These are phyloP conservation scores for Plasmodium adleri DNA, from an alignment of 169 alveolate species.

Conservation along the genomic window DNA sequence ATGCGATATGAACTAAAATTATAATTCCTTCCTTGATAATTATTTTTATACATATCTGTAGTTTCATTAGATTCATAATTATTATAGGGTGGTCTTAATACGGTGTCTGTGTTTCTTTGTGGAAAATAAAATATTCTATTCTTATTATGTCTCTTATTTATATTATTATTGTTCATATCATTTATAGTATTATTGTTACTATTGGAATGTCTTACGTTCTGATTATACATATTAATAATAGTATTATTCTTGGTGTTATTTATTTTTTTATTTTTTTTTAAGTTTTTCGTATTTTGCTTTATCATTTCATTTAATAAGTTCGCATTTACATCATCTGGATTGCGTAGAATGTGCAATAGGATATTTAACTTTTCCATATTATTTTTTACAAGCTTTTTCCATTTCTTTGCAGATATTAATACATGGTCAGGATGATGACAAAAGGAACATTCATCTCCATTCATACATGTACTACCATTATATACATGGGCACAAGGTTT, in stretches of 20 bases:
- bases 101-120: constrained; percentile 21
- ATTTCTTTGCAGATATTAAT: constrained; percentile 73
- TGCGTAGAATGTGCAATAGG: constrained; percentile 65
- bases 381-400: constrained; percentile 76
- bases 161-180: constrained; percentile 10
- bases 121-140: constrained; percentile 36
- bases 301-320: constrained; percentile 68
- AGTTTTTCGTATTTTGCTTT: constrained; percentile 50
- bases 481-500: constrained; percentile 77
- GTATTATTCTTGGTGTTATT: constrained; percentile 30
- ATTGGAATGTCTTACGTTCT: background rate
- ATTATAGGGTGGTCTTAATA: constrained; percentile 15
- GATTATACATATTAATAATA: constrained; percentile 3
- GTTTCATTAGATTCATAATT: constrained; percentile 53
- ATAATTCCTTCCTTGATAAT: constrained; percentile 35
- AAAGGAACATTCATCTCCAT: constrained; percentile 73
- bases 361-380: constrained; percentile 69
- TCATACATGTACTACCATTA: constrained; percentile 72
- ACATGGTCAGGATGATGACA: constrained; percentile 76
- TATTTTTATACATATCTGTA: constrained; percentile 43
- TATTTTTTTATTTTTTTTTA: constrained; percentile 43
- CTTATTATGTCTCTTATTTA: constrained; percentile 33
- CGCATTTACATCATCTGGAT: constrained; percentile 68
- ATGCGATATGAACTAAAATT: constrained; percentile 26
- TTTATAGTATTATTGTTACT: constrained; percentile 5